Conservation (phyloP, 352 stramenopile genomes). For the Globisporangium paddicum region DNA sequence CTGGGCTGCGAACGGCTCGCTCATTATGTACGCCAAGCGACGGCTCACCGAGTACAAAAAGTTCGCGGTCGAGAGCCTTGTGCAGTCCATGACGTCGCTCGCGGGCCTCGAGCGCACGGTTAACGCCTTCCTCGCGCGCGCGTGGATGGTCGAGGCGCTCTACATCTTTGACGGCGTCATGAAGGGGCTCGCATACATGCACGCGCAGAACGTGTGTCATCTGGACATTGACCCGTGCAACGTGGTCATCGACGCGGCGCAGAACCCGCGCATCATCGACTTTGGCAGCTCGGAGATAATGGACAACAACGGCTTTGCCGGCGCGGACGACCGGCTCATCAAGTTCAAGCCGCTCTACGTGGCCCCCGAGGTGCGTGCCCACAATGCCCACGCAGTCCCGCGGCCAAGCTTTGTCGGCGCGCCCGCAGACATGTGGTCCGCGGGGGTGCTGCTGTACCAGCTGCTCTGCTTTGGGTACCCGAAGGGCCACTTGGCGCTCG, state of each 20-base stretch:
- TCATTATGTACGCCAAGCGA: constrained; percentile 64
- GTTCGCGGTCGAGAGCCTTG: constrained; percentile 50
- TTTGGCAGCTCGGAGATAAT: constrained; percentile 82
- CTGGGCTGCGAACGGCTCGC: constrained; percentile 57
- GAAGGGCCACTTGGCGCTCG: constrained; percentile 65
- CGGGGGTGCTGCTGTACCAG: constrained; percentile 76
- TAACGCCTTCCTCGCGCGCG: constrained; percentile 54
- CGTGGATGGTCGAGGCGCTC: constrained; percentile 67
- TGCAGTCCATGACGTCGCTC: constrained; percentile 45
- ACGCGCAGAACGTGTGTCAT: constrained; percentile 73
- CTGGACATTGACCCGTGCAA: constrained; percentile 80
- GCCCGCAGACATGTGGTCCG: constrained; percentile 75
- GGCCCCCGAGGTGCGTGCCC: constrained; percentile 54
- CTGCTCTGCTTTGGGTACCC: constrained; percentile 79
- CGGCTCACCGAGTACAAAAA: constrained; percentile 66
- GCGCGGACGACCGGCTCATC: constrained; percentile 45
- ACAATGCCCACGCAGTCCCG: constrained; percentile 53
- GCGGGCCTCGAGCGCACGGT: constrained; percentile 44
- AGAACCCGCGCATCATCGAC: constrained; percentile 64
- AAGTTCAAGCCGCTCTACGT: constrained; percentile 83
- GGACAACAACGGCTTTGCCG: constrained; percentile 54
- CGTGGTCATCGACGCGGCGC: constrained; percentile 55
- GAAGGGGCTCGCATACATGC: constrained; percentile 71
- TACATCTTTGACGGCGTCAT: constrained; percentile 64
- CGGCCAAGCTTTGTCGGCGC: constrained; percentile 63